These are phyloP conservation scores for Proliferodiscus dingleyae DNA, from an alignment of 2,329 filamentous ascomycete genomes.

Conservation along the genomic window DNA sequence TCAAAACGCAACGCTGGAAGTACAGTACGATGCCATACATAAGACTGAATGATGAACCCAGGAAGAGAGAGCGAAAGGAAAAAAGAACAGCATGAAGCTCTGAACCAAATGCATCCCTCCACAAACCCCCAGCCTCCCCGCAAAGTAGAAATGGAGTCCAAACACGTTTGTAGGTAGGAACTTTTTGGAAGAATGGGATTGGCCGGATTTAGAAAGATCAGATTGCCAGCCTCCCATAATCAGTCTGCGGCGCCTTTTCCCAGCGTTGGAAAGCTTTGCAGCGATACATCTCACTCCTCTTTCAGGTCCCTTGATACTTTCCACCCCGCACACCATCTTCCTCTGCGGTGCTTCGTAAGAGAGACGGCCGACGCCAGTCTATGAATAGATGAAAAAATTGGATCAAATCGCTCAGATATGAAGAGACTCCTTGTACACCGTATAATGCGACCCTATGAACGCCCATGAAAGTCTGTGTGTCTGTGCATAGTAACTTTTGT, in stretches of 20 bases:
- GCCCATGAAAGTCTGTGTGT: conserved; percentile 26
- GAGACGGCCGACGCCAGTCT: conserved; percentile 30
- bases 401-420: conserved; percentile 33
- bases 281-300: conserved; percentile 22
- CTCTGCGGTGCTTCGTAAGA: conserved; percentile 22
- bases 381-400: conserved; percentile 27
- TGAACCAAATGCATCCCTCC: conserved; percentile 17
- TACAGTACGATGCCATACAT: conserved; percentile 12
- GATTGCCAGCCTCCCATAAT: conserved; percentile 16
- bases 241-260: conserved; percentile 12
- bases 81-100: conserved; percentile 20
- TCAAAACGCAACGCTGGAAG: conserved; percentile 14
- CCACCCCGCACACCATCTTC: conserved; percentile 10
- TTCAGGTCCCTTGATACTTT: conserved; percentile 12
- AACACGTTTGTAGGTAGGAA: conserved; percentile 19
- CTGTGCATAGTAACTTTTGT: conserved; percentile 26
- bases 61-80: conserved; percentile 8
- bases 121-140: conserved; percentile 1
- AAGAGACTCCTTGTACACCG: conserved; percentile 32
- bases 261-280: conserved; percentile 22
- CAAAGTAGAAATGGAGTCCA: conserved; percentile 15
- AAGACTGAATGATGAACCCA: conserved; percentile 6
- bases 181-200: conserved; percentile 17
- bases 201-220: conserved; percentile 20
- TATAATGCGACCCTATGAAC: conserved; percentile 30